phyloP scores from a whole-genome alignment of 768 basidiomycete species.

The Mycena epipterygia region DNA sequence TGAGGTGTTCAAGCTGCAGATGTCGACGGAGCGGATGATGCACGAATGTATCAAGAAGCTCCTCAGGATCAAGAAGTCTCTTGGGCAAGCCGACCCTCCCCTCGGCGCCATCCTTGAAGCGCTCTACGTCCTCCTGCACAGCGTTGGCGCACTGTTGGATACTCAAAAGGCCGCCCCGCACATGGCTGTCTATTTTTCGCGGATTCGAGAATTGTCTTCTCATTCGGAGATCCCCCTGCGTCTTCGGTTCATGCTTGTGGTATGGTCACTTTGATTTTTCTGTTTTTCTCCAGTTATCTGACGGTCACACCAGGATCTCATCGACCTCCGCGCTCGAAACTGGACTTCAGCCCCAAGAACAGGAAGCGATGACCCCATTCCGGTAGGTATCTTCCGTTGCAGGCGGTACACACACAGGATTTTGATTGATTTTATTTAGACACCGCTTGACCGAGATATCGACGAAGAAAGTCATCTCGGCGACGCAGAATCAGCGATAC shows the following conservation, averaged over 20 bases:
- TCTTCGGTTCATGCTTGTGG: constrained; percentile 4
- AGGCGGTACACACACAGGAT: too few species aligned
- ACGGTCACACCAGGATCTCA: neutral
- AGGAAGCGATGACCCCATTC: neutral
- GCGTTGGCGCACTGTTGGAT: neutral
- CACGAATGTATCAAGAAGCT: constrained; percentile 97
- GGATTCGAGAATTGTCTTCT: neutral
- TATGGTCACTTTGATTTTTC: neutral
- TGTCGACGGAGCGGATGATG: constrained; percentile 98
- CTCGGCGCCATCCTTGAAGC: too few species aligned
- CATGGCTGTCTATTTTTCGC: constrained; percentile 9
- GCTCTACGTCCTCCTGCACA: neutral
- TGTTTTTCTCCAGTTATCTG: neutral
- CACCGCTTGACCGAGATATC: too few species aligned
- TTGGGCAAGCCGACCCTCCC: too few species aligned
- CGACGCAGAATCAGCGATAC: too few species aligned
- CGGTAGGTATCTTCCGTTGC: neutral
- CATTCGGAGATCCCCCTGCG: neutral
- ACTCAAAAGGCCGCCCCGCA: neutral
- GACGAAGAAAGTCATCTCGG: too few species aligned
- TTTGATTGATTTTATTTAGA: too few species aligned
- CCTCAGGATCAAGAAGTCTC: constrained; percentile 82
- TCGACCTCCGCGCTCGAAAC: neutral
- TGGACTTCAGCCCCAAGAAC: neutral
- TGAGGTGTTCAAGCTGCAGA: constrained; percentile 96